A percentile compares a stretch with the other conserved stretches of the same genome.
Conservation (phyloP, 352 stramenopile genomes). For the Pythium vanterpoolii region DNA sequence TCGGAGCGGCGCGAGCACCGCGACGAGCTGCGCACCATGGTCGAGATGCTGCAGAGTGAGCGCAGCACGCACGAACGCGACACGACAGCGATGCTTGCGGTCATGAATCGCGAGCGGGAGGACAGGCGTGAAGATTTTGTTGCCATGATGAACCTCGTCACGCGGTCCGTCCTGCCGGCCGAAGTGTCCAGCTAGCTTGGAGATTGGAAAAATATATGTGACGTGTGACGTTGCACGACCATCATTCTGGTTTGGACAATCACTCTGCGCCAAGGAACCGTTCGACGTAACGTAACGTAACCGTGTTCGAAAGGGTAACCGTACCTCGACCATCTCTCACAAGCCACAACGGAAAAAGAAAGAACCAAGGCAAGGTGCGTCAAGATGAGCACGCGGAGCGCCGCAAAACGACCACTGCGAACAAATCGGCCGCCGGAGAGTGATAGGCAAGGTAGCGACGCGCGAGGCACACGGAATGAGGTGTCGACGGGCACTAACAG, state of each 20-base stretch:
- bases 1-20: slow-evolving; percentile 9
- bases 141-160: slow-evolving; percentile 16
- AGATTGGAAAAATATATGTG: too few species aligned
- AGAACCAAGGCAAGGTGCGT: too few species aligned
- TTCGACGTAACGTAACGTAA: too few species aligned
- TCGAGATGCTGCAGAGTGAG: slow-evolving; percentile 18
- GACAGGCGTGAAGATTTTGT: slow-evolving; percentile 14
- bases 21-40: slow-evolving; percentile 5
- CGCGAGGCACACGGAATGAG: not conserved
- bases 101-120: slow-evolving; percentile 6
- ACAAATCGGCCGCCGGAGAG: not conserved
- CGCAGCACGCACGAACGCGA: slow-evolving; percentile 3
- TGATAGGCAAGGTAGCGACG: not conserved
- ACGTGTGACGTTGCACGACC: too few species aligned
- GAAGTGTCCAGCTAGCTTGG: too few species aligned
- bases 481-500: not conserved
- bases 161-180: slow-evolving; percentile 9
- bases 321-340: too few species aligned
- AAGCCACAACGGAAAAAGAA: too few species aligned
- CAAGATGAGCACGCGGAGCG: not conserved
- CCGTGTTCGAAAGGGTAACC: too few species aligned
- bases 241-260: too few species aligned
- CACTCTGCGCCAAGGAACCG: too few species aligned
- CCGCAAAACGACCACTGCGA: not conserved
- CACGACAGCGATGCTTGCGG: not conserved